Base-by-base conservation (phyloP, 768 basidiomycete species). In the Russula olivacea region DNA sequence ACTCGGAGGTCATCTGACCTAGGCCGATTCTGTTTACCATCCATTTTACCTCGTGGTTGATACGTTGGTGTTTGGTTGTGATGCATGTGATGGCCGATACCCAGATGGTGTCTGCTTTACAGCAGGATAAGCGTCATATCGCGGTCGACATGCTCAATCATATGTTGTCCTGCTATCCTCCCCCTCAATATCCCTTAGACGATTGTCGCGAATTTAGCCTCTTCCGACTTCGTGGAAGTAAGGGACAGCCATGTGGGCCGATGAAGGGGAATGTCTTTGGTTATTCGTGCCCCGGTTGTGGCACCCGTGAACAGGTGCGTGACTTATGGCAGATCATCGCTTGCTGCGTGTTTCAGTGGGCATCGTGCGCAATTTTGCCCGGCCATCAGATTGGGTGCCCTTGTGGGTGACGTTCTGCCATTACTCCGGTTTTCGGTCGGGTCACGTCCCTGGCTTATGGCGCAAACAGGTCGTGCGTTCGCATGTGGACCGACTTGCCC, bases 1-100 rank as follows among this genome's bases (percentile, higher is more conserved):
- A n/a, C n/a, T n/a, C n/a, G n/a, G n/a, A 4, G 43, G 53, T 64
- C 63, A 64, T 64, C 48, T 60, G 63, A 64, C 63, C 54, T 51
- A 25, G 49, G 38, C 45, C 19, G n/a, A 30, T 49, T n/a, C 58
- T 56, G 23, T n/a, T n/a, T n/a, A n/a, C n/a, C n/a, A n/a, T 28
- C 28, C 28, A 2, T 28, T 25, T 14, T 36, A 34, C 63, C 63
- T 36, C 63, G 40, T 64, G 63, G 58, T 34, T 49, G 63, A 60
- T 4, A 28, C 2, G 28, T 28, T 2, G 28, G 2, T 55, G 53
- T 59, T 58, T 58, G 50, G 48, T 58, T 28, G 28, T 4, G 2
- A 28, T 28, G 4, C 2, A 28, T 28, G 2, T 36, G 58, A 55
- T 55, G 63, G 55, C 55, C 63, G 54, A 64, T 58, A 51, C 53